Conservation (phyloP, 176 grass and related monocot species). For the Oryza nivara region DNA sequence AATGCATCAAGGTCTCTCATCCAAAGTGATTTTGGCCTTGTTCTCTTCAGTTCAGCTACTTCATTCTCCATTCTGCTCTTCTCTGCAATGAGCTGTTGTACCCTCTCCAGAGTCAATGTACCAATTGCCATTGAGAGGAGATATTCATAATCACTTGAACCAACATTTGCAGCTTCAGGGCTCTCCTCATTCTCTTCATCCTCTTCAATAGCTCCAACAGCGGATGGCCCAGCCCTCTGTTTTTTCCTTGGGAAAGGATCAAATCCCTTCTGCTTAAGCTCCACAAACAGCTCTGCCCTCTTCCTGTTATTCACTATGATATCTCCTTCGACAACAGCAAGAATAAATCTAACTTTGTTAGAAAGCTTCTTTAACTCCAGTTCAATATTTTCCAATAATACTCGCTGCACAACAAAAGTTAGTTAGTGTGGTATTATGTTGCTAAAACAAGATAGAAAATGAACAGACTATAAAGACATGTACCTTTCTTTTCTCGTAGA, state of each 20-base stretch:
- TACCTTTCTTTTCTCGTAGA: slow-evolving; percentile 89
- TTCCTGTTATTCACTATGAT: slow-evolving; percentile 77
- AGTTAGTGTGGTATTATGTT: neutral
- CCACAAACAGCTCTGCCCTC: slow-evolving; percentile 74
- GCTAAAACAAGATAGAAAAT: neutral
- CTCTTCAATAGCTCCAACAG: slow-evolving; percentile 57
- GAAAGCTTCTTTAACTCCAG: slow-evolving; percentile 61
- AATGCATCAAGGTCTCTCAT: slow-evolving; percentile 75
- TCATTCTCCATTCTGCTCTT: slow-evolving; percentile 45
- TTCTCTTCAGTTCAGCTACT: slow-evolving; percentile 55
- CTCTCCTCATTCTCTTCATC: slow-evolving; percentile 58
- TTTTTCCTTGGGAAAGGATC: slow-evolving; percentile 73
- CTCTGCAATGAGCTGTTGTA: slow-evolving; percentile 57
- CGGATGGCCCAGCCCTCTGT: slow-evolving; percentile 43
- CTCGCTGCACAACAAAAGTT: slow-evolving; percentile 46
- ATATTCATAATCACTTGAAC: slow-evolving; percentile 78
- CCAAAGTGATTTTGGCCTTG: slow-evolving; percentile 63
- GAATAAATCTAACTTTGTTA: slow-evolving; percentile 84
- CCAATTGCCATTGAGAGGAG: slow-evolving; percentile 84
- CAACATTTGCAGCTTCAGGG: slow-evolving; percentile 38
- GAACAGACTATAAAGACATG: neutral
- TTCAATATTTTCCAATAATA: slow-evolving; percentile 57
- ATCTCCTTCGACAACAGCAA: slow-evolving; percentile 54
- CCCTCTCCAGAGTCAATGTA: slow-evolving; percentile 79
- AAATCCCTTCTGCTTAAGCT: slow-evolving; percentile 61